Evolutionary conservation across 108 stramenopile species (phyloP).

Genomic region (Discostella pseudostelligera): DNA sequence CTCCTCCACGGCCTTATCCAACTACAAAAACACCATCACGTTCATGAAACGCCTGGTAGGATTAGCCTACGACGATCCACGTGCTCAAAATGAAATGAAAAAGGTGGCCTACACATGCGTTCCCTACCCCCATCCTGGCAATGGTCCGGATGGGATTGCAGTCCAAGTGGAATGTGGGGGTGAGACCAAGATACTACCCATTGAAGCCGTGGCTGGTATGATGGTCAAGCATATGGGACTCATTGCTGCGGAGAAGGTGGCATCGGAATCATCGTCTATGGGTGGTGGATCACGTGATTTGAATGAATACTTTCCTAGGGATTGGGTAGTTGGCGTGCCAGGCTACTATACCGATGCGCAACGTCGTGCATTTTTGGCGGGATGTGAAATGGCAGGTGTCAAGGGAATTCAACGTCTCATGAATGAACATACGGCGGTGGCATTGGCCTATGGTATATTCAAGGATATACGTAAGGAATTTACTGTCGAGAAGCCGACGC

Average conservation of each 20-base stretch:
- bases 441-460: conserved; percentile 99
- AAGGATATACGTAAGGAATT: conserved; percentile 93
- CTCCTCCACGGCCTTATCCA: conserved; percentile 69
- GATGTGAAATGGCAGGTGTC: conserved; percentile 90
- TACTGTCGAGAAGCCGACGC: conserved; percentile 67
- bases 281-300: conserved; percentile 15
- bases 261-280: conserved; percentile 28
- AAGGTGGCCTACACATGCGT: conserved; percentile 68
- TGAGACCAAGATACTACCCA: conserved; percentile 71
- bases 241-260: conserved; percentile 80
- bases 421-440: conserved; percentile 95
- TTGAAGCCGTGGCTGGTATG: conserved; percentile 92
- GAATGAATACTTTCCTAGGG: conserved; percentile 69
- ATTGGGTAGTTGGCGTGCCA: conserved; percentile 96
- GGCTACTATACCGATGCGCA: conserved; percentile 93
- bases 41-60: conserved; percentile 94
- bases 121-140: conserved; percentile 56
- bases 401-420: conserved; percentile 89
- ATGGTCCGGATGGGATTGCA: conserved; percentile 66
- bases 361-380: conserved; percentile 86
- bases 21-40: conserved; percentile 92
- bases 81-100: conserved; percentile 84
- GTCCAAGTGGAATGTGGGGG: conserved; percentile 57
- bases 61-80: conserved; percentile 86
- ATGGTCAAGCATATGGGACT: conserved; percentile 87